Evolutionary conservation across 2,329 filamentous ascomycete genomes (phyloP), one percentile per base, ranked within the genome.

Genomic region (Claviceps capensis): DNA sequence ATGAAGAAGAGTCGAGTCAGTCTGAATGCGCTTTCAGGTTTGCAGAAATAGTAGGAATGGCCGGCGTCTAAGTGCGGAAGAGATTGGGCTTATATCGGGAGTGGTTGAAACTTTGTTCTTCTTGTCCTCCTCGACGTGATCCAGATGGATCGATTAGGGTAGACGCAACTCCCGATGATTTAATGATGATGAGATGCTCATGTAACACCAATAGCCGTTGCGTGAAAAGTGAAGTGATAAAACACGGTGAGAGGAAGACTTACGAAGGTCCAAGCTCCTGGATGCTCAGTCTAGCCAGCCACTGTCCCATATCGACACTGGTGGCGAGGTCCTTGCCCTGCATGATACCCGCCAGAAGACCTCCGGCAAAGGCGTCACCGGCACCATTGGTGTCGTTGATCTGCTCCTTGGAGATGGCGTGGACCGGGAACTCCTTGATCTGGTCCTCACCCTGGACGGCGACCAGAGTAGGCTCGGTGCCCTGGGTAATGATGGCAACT

Each of bases 381-480:
- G 93, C 93, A 66, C 93, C 93, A 67, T 91, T 97, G 69, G 91
- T 97, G 73, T 98, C 93, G 70, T 86, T 86, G 72, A 98, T 97
- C 72, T 86, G 75, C 49, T 80, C 77, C 67, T 79, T 74, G 59
- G 80, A 75, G 62, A 98, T 91, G 61, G 81, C 76, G 67, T 87
- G 88, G 49, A 98, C 89, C 19, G 83, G 78, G 74, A 83, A 93
- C 67, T 86, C 79, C 72, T 84, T 82, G 63, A 93, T 74, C 55
- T 81, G 77, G 42, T 81, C 78, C 65, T 81, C 77, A 58, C 81
- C 81, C 71, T 86, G 83, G 60, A 83, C 74, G 57, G 88, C 91
- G 50, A 95, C 83, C 57, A 98, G 71, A 53, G 93, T 97, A 50
- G 90, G 87, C 57, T 89, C 81, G 51, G 89, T 96, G 62, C 93